phyloP scores from a whole-genome alignment of 208 protist species.

The Vickermania spadyakhi region DNA sequence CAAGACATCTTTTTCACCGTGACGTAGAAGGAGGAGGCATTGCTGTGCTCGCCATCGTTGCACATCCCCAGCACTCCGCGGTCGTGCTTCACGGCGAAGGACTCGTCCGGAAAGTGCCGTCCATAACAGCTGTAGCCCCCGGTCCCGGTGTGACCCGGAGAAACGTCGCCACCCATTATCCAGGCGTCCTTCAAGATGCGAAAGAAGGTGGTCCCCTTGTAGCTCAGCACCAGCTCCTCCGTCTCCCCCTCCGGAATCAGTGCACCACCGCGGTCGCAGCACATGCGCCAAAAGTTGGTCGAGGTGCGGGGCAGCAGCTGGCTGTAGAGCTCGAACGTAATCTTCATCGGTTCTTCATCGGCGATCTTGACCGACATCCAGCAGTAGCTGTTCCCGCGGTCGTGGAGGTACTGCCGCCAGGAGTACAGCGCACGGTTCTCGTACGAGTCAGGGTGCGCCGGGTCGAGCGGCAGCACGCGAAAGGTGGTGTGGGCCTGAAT shows the following conservation, averaged over 20 bases:
- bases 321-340: slow-evolving; percentile 87
- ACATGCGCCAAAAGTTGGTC: slow-evolving; percentile 90
- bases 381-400: slow-evolving; percentile 61
- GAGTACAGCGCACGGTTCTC: slow-evolving; percentile 23
- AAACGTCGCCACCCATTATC: slow-evolving; percentile 93
- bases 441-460: slow-evolving; percentile 39
- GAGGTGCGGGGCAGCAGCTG: slow-evolving; percentile 78
- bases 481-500: slow-evolving; percentile 40
- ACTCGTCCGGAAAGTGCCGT: slow-evolving; percentile 89
- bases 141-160: slow-evolving; percentile 62
- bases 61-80: slow-evolving; percentile 83
- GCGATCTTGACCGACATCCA: slow-evolving; percentile 66
- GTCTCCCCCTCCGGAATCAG: slow-evolving; percentile 10
- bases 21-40: slow-evolving; percentile 86
- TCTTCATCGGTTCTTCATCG: slow-evolving; percentile 18
- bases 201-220: slow-evolving; percentile 91
- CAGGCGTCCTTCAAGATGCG: slow-evolving; percentile 89
- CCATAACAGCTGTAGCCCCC: slow-evolving; percentile 91
- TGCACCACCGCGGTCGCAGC: slow-evolving; percentile 46
- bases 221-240: slow-evolving; percentile 44
- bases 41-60: slow-evolving; percentile 83
- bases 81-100: slow-evolving; percentile 87
- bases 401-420: slow-evolving; percentile 50
- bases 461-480: slow-evolving; percentile 18
- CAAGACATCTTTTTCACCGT: slow-evolving; percentile 65